Conservation (phyloP, 257 asterid species). For the Petunia axillaris region DNA sequence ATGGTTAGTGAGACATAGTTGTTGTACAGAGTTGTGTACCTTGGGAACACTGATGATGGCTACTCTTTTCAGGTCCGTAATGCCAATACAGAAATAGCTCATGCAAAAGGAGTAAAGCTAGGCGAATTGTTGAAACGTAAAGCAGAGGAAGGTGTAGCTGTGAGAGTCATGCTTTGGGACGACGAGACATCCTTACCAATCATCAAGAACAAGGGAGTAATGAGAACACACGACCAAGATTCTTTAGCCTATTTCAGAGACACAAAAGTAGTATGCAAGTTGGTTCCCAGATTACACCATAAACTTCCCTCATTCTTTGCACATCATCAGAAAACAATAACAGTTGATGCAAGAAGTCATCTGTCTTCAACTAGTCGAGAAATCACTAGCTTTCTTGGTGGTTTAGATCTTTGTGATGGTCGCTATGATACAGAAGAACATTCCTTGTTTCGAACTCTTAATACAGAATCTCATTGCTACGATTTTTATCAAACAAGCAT, state of each 20-base stretch:
- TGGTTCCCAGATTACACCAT: constrained; percentile 74
- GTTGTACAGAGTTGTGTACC: background rate
- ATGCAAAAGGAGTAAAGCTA: constrained; percentile 76
- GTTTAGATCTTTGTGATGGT: constrained; percentile 90
- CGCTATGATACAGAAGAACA: constrained; percentile 86
- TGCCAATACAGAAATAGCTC: constrained; percentile 60
- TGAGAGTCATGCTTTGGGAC: constrained; percentile 82
- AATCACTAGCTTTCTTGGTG: constrained; percentile 78
- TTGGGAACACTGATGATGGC: background rate
- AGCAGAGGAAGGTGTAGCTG: constrained; percentile 87
- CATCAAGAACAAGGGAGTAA: constrained; percentile 80
- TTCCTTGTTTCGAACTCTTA: constrained; percentile 74
- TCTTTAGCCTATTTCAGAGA: constrained; percentile 69
- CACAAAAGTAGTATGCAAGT: constrained; percentile 67
- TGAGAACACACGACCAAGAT: constrained; percentile 88
- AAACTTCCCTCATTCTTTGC: constrained; percentile 79
- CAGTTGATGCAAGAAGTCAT: constrained; percentile 51
- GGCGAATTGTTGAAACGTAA: constrained; percentile 76
- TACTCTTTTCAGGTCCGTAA: constrained; percentile 64
- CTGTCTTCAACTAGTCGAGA: constrained; percentile 61
- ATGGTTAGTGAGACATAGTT: too few species aligned
- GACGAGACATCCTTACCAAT: constrained; percentile 82
- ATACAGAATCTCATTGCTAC: constrained; percentile 68
- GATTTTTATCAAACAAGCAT: constrained; percentile 90
- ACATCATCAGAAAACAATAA: constrained; percentile 81